Evolutionary conservation across 2,329 filamentous ascomycete species (phyloP).

Genomic region (Aureobasidium sp.): DNA sequence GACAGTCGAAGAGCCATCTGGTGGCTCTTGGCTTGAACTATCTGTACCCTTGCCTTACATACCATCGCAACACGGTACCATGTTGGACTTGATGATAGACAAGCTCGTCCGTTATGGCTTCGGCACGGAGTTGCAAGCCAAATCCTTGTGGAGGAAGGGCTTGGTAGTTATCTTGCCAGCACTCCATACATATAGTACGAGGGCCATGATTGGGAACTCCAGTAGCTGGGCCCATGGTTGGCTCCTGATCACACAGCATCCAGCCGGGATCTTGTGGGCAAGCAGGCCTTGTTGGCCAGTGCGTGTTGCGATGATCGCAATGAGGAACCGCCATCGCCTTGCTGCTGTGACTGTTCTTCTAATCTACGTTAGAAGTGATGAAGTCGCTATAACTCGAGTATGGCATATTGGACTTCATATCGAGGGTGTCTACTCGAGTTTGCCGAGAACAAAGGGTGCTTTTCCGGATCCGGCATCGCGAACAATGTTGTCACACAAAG

Average conservation of each 20-base stretch:
- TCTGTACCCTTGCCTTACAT: constrained; percentile 46
- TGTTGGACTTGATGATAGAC: background rate
- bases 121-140: background rate
- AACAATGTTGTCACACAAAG: background rate
- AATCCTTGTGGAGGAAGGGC: background rate
- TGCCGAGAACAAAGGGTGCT: background rate
- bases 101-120: background rate
- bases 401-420: background rate
- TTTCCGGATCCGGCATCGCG: background rate
- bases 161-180: background rate
- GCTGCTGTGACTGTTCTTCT: background rate
- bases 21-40: constrained; percentile 36
- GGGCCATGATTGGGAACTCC: background rate
- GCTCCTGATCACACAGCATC: background rate
- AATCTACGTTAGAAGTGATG: too few species aligned
- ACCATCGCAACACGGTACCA: constrained; percentile 25
- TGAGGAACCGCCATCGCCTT: background rate
- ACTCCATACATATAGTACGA: background rate
- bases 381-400: background rate
- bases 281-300: background rate
- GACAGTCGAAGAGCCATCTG: background rate
- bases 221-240: background rate
- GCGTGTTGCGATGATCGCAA: background rate
- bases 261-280: background rate
- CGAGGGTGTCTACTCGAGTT: background rate